These are phyloP conservation scores for Aspergillus sclerotialis DNA, from an alignment of 2,329 filamentous ascomycete genomes.

Conservation along the genomic window DNA sequence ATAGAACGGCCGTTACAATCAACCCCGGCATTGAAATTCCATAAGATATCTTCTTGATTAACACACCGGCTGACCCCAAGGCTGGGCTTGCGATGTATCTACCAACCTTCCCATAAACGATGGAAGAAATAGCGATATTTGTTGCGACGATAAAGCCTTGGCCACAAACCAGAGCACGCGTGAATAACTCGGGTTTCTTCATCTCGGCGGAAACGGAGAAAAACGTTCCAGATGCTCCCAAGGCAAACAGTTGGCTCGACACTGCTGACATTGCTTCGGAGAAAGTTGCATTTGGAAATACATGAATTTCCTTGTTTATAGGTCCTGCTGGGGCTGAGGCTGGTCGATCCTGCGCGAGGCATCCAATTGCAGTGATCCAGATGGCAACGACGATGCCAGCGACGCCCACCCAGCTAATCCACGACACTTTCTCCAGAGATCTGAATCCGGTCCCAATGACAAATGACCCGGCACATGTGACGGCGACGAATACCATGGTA, in stretches of 20 bases:
- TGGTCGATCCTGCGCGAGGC: too few species aligned
- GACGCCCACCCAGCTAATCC: too few species aligned
- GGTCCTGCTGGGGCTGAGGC: too few species aligned
- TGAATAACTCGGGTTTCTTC: constrained; percentile 22
- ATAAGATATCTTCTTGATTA: constrained; percentile 38
- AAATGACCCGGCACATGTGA: too few species aligned
- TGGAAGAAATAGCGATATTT: constrained; percentile 25
- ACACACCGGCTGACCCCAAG: constrained; percentile 35
- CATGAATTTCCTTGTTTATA: too few species aligned
- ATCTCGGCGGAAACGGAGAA: constrained; percentile 32
- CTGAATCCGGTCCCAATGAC: too few species aligned
- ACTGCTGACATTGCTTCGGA: constrained; percentile 14
- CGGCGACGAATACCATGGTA: too few species aligned
- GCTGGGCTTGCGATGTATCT: constrained; percentile 38
- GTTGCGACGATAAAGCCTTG: constrained; percentile 24
- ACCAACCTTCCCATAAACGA: constrained; percentile 41
- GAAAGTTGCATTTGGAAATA: too few species aligned
- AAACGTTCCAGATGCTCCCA: constrained; percentile 16
- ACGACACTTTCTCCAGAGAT: too few species aligned
- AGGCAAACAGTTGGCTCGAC: constrained; percentile 16
- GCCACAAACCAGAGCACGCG: constrained; percentile 18
- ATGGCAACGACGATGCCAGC: too few species aligned
- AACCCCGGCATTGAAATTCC: constrained; percentile 25
- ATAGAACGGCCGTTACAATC: constrained; percentile 12
- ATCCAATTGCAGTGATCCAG: too few species aligned